A percentile compares a stretch with the other conserved stretches of the same genome.
phyloP scores from a whole-genome alignment of 2,329 filamentous ascomycete species.

The Bipolaris victoriae region DNA sequence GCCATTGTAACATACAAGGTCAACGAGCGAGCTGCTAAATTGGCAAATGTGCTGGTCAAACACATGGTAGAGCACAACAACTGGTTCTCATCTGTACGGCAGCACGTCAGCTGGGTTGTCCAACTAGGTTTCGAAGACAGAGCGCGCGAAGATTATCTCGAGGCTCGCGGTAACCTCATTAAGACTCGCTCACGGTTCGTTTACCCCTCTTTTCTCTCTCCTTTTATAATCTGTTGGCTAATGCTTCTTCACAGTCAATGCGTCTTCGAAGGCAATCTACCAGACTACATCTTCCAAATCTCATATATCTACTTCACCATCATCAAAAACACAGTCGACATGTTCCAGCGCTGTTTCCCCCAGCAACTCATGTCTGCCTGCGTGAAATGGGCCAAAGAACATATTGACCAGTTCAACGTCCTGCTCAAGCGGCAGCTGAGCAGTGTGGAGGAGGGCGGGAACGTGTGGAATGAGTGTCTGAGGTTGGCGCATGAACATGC shows the following conservation, averaged over 20 bases:
- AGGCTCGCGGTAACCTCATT: slow-evolving; percentile 77
- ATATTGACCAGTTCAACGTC: slow-evolving; percentile 88
- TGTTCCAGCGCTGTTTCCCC: slow-evolving; percentile 81
- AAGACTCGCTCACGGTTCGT: slow-evolving; percentile 78
- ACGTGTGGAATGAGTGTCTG: slow-evolving; percentile 83
- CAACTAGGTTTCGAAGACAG: slow-evolving; percentile 88
- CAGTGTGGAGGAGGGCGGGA: slow-evolving; percentile 77
- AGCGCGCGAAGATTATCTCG: slow-evolving; percentile 84
- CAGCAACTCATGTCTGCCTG: slow-evolving; percentile 88
- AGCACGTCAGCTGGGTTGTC: slow-evolving; percentile 82
- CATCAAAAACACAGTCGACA: slow-evolving; percentile 89
- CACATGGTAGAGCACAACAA: slow-evolving; percentile 79
- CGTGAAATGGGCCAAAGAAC: slow-evolving; percentile 97
- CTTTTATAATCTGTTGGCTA: background rate
- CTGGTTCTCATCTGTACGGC: slow-evolving; percentile 76
- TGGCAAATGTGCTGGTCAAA: slow-evolving; percentile 77
- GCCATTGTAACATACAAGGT: slow-evolving; percentile 93
- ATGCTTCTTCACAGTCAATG: slow-evolving; percentile 69
- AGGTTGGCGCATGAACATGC: slow-evolving; percentile 81
- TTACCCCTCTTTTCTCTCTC: background rate
- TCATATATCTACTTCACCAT: slow-evolving; percentile 95
- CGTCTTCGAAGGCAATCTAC: slow-evolving; percentile 91
- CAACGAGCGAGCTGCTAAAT: slow-evolving; percentile 78
- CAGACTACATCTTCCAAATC: slow-evolving; percentile 91
- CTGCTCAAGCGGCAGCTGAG: slow-evolving; percentile 84